Evolutionary conservation across 345 rosid species (phyloP), one percentile per base, ranked within the genome.

Genomic region (Viola odorata): DNA sequence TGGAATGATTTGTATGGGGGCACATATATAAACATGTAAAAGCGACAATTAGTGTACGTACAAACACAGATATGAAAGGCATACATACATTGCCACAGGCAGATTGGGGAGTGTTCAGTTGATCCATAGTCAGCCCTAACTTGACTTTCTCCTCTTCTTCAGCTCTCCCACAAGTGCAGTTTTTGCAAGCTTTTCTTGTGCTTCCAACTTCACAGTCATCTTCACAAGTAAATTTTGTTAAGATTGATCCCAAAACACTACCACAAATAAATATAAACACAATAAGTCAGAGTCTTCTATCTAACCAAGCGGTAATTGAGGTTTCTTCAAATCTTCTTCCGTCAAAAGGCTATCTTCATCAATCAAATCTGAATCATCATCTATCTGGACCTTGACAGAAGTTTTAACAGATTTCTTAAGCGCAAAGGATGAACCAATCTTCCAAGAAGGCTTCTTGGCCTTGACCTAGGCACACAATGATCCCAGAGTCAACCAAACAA

Each of bases 111-210:
- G 86, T 95, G 69, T 78, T 71, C 57, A 91, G 61, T 61, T 95
- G 95, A 70, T 95, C 97, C 72, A 69, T 71, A 8, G 91, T 81
- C 67, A 80, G 73, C 3, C 80, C 96, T 49, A 86, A 65, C 80
- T 85, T 88, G 63, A 86, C 97, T 72, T 80, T 86, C 78, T 83
- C 95, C 78, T 95, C 96, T 41, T 55, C 84, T 78, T 94, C 99
- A 40, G 96, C 97, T 74, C 99, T 86, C n/a, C 99, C 99, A 71
- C 99, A 94, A 0, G 75, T 80, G 41, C 99, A 94, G 73, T 86
- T 94, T 79, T 86, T 91, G 86, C 97, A 94, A 62, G 99, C 99
- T 79, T 90, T 94, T 77, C 85, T 86, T 9, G 92, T 78, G 83
- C 80, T 79, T 66, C 86, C 86, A 13, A 82, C 81, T 64, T 86